Evolutionary conservation across 768 basidiomycete species (phyloP).

Genomic region (Podaxis carcinomalis): DNA sequence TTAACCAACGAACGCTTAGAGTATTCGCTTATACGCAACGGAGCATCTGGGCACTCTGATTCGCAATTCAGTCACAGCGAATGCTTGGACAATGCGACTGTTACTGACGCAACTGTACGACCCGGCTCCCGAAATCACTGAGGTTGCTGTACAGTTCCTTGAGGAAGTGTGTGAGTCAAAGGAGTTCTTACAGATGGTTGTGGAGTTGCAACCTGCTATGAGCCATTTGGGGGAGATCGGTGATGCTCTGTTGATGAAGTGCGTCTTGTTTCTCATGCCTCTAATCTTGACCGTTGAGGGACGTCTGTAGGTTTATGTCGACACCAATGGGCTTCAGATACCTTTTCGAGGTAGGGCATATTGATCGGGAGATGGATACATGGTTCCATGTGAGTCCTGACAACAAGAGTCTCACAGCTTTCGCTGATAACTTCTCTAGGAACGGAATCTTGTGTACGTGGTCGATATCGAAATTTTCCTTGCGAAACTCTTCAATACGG

Average conservation of each 20-base stretch:
- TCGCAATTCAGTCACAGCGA: slow-evolving; percentile 55
- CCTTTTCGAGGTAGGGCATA: slow-evolving; percentile 87
- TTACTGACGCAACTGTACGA: slow-evolving; percentile 96
- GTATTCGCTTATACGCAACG: slow-evolving; percentile 86
- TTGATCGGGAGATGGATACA: slow-evolving; percentile 90
- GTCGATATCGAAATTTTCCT: slow-evolving; percentile 93
- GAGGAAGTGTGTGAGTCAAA: slow-evolving; percentile 86
- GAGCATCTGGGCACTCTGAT: slow-evolving; percentile 82
- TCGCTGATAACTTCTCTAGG: slow-evolving; percentile 41
- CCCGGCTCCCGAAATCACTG: slow-evolving; percentile 83
- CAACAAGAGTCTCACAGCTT: not conserved
- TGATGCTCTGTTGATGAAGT: slow-evolving; percentile 86
- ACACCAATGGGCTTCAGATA: slow-evolving; percentile 91
- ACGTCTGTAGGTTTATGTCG: slow-evolving; percentile 78
- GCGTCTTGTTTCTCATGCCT: slow-evolving; percentile 18
- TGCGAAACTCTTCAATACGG: slow-evolving; percentile 66
- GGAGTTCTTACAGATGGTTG: slow-evolving; percentile 82
- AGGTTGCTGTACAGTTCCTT: slow-evolving; percentile 83
- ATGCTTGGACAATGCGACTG: slow-evolving; percentile 86
- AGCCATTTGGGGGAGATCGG: slow-evolving; percentile 95
- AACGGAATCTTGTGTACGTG: slow-evolving; percentile 90
- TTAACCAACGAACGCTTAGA: slow-evolving; percentile 38
- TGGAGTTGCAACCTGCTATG: slow-evolving; percentile 91
- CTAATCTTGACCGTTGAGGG: not conserved
- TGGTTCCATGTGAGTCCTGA: slow-evolving; percentile 81